Percentiles rank a stretch among this genome's conserved stretches.
Conservation (phyloP, 2,329 filamentous ascomycete genomes). For the Hypoxylon sp. region DNA sequence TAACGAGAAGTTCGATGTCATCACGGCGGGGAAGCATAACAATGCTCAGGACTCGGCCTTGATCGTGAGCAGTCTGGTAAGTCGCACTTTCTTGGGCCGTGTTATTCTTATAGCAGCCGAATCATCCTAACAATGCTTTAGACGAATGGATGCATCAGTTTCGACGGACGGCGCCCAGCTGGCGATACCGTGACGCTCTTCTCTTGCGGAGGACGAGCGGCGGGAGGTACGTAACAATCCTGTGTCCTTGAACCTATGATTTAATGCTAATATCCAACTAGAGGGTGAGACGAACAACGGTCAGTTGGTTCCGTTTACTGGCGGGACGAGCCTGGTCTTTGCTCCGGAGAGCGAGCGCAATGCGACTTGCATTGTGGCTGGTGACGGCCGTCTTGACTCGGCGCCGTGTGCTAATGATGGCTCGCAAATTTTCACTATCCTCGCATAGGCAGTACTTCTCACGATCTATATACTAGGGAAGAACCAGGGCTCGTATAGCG, state of each 20-base stretch:
- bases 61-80: conserved; percentile 64
- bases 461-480: not conserved
- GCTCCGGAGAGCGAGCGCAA: conserved; percentile 62
- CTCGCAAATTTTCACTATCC: conserved; percentile 52
- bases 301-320: conserved; percentile 66
- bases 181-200: conserved; percentile 67
- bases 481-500: not conserved
- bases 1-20: conserved; percentile 67
- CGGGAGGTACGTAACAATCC: conserved; percentile 57
- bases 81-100: conserved; percentile 21
- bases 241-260: not conserved
- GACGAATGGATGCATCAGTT: conserved; percentile 67
- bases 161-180: conserved; percentile 61
- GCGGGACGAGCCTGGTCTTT: conserved; percentile 60
- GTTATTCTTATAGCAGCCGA: not conserved
- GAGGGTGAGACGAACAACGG: conserved; percentile 63
- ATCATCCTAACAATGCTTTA: conserved; percentile 38
- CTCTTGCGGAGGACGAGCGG: conserved; percentile 67
- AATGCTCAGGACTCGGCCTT: conserved; percentile 59
- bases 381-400: conserved; percentile 54
- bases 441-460: conserved; percentile 32
- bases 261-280: conserved; percentile 46
- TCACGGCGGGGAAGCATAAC: conserved; percentile 66
- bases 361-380: conserved; percentile 61
- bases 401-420: conserved; percentile 52